Base-by-base conservation (phyloP, 1,284 basidiomycete species). In the Boletus albobrunnescens region DNA sequence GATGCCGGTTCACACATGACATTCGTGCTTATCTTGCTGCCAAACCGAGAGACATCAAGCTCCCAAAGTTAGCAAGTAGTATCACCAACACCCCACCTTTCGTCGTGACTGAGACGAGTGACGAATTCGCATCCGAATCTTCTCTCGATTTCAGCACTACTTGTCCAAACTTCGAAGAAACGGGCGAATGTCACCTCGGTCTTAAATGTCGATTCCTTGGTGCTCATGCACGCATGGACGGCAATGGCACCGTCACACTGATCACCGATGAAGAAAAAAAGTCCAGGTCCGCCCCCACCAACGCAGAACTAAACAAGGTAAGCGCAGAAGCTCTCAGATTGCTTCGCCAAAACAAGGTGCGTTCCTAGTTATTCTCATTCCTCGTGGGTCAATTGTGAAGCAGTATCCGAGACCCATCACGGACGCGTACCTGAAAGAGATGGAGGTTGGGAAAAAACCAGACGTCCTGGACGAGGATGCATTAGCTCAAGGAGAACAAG, bases 201-300 rank as follows among this genome's bases (percentile, higher is more conserved):
- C 86, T 91, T 70, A 90, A 91, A 66, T 99, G 95, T 64, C 83
- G 95, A 2, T 96, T 90, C 69, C 78, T 96, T 4, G 86, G 87
- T 11, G 84, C 79, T 1, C 95, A 98, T 60, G 59, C 65, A 4
- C 67, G 60, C 20, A 61, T 65, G 37, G 68, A 71, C 22, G 75
- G 74, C 17, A 54, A 67, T 17, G 75, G 75, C 1, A 57, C 50
- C 4, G 35, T 80, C n/a, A 61, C 64, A 26, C 57, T 81, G 0
- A 52, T 76, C 0, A 71, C 69, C 1, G 79, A 89, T 58, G 75
- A 81, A 44, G 78, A 81, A 23, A 84, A 78, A 61, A 76, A 77
- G 53, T 77, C 77, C 3, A 66, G 53, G 9, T 59, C 72, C 1
- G 78, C 76, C 4, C 59, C 76, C 16, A 72, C 79, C 6, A 73